Conservation (phyloP, 202 grass and related monocot species). For the Carex arenaria region DNA sequence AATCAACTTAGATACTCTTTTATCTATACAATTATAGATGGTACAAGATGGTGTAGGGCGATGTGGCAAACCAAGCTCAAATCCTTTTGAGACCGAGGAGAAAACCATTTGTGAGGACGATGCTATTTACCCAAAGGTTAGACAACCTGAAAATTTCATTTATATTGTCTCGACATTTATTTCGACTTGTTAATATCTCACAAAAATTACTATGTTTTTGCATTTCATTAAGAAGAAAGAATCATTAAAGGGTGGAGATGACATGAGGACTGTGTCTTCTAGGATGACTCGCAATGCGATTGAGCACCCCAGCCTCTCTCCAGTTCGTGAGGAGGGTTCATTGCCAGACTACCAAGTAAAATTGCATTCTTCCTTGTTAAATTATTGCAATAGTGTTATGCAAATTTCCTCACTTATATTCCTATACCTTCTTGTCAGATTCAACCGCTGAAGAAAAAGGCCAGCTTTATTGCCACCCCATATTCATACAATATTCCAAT, state of each 20-base stretch:
- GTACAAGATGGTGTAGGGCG: slow-evolving; percentile 67
- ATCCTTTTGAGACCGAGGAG: slow-evolving; percentile 42
- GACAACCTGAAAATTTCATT: background rate
- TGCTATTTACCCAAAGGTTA: slow-evolving; percentile 44
- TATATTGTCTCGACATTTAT: background rate
- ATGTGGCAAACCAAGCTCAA: slow-evolving; percentile 45
- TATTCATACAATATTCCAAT: slow-evolving; percentile 77
- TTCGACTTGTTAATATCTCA: background rate
- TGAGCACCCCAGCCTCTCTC: slow-evolving; percentile 63
- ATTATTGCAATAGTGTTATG: background rate
- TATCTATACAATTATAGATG: slow-evolving; percentile 49
- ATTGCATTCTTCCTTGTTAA: slow-evolving; percentile 16
- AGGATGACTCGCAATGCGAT: slow-evolving; percentile 41
- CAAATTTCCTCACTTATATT: background rate
- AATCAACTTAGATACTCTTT: slow-evolving; percentile 5
- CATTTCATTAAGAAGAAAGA: slow-evolving; percentile 51
- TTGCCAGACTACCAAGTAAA: slow-evolving; percentile 42
- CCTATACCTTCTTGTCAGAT: slow-evolving; percentile 1
- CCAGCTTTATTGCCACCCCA: slow-evolving; percentile 30
- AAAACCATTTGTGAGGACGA: slow-evolving; percentile 69
- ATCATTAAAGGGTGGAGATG: slow-evolving; percentile 36
- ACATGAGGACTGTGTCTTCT: slow-evolving; percentile 11
- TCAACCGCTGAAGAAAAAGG: slow-evolving; percentile 12
- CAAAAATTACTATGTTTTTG: slow-evolving; percentile 24
- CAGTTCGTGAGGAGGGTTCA: slow-evolving; percentile 42